Conservation (phyloP, 2,329 filamentous ascomycete species). For the Neofusicoccum sp. region DNA sequence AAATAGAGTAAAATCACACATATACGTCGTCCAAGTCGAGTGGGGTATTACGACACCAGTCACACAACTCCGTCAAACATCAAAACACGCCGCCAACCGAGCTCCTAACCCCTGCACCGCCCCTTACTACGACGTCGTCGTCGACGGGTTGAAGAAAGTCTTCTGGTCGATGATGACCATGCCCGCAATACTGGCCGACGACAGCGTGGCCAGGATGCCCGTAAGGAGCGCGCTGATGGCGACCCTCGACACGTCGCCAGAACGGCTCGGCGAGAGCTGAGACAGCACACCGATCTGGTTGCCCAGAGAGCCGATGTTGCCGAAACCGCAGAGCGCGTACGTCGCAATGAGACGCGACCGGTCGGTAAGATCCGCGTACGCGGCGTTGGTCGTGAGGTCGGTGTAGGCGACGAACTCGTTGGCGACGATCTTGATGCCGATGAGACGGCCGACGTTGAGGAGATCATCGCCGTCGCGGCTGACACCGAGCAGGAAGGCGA, state of each 20-base stretch:
- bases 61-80: not conserved
- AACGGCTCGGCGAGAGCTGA: slow-evolving; percentile 74
- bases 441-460: slow-evolving; percentile 73
- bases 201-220: slow-evolving; percentile 78
- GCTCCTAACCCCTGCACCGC: not conserved
- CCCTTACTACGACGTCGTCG: not conserved
- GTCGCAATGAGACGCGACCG: slow-evolving; percentile 82
- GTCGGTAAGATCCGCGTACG: slow-evolving; percentile 62
- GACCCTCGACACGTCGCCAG: slow-evolving; percentile 74
- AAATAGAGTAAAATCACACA: not conserved
- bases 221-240: slow-evolving; percentile 77
- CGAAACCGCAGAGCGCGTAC: slow-evolving; percentile 75
- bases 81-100: not conserved
- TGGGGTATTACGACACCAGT: slow-evolving; percentile 8
- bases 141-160: slow-evolving; percentile 25
- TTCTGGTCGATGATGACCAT: slow-evolving; percentile 66
- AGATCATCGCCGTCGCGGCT: slow-evolving; percentile 63
- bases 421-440: slow-evolving; percentile 82
- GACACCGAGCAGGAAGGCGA: slow-evolving; percentile 81
- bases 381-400: slow-evolving; percentile 53
- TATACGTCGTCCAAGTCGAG: not conserved
- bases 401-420: slow-evolving; percentile 80
- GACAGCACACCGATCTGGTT: slow-evolving; percentile 88
- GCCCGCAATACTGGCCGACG: slow-evolving; percentile 75
- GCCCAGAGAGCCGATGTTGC: slow-evolving; percentile 84